phyloP scores from a whole-genome alignment of 1,284 basidiomycete species.

The Papiliotrema laurentii region DNA sequence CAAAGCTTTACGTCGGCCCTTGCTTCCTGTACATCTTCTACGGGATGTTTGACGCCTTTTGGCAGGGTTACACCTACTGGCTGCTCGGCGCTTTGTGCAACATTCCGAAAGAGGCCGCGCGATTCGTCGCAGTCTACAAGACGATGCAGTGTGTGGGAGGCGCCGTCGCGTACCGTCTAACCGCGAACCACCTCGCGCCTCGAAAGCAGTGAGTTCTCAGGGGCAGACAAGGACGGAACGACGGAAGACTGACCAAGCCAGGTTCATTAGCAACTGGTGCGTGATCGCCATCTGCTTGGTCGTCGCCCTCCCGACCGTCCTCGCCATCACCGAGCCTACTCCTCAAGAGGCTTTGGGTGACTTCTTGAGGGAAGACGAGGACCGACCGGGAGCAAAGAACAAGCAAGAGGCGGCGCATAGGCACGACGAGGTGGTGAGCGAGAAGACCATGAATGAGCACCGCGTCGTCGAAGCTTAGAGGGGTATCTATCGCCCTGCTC shows the following conservation, averaged over 20 bases:
- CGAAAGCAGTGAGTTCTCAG: too few relatives aligned
- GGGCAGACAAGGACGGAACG: too few relatives aligned
- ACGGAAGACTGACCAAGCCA: background rate
- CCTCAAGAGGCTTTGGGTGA: too few relatives aligned
- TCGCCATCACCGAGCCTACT: too few relatives aligned
- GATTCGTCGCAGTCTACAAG: conserved; percentile 25
- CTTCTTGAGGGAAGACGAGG: too few relatives aligned
- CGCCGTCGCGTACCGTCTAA: conserved; percentile 7
- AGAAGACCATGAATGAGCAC: too few relatives aligned
- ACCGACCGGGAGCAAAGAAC: too few relatives aligned
- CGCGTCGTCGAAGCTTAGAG: too few relatives aligned
- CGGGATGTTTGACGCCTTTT: conserved; percentile 37
- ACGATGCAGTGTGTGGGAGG: conserved; percentile 18
- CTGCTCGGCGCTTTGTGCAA: conserved; percentile 23
- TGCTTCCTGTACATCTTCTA: conserved; percentile 34
- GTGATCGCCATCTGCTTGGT: conserved; percentile 13
- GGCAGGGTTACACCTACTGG: conserved; percentile 33
- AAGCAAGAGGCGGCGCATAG: too few relatives aligned
- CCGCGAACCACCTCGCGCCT: conserved; percentile 12
- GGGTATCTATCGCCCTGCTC: too few relatives aligned
- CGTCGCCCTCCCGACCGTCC: conserved; percentile 16
- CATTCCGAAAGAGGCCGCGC: conserved; percentile 17
- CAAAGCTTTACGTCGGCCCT: conserved; percentile 20
- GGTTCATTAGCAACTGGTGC: conserved; percentile 22
- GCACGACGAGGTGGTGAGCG: too few relatives aligned